Evolutionary conservation across 805 yeast genomes (phyloP).

Genomic region (Priceomyces medius): DNA sequence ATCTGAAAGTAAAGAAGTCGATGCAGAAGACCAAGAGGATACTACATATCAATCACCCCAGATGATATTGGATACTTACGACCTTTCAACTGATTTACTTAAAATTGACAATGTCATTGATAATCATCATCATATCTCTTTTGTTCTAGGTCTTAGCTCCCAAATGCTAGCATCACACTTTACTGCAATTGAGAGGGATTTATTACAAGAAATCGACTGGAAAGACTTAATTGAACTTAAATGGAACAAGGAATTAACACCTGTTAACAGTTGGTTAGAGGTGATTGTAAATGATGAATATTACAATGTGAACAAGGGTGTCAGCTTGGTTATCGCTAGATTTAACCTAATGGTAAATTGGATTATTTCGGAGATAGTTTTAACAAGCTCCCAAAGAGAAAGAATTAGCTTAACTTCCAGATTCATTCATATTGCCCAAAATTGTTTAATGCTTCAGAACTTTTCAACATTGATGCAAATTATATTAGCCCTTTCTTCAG

Average conservation of each 20-base stretch:
- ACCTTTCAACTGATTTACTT: slow-evolving; percentile 26
- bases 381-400: slow-evolving; percentile 60
- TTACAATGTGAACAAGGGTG: slow-evolving; percentile 57
- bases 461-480: slow-evolving; percentile 87
- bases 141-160: slow-evolving; percentile 72
- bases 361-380: slow-evolving; percentile 82
- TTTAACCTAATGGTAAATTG: slow-evolving; percentile 89
- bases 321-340: slow-evolving; percentile 77
- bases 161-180: slow-evolving; percentile 71
- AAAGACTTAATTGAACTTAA: slow-evolving; percentile 74
- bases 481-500: slow-evolving; percentile 73
- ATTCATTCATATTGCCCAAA: slow-evolving; percentile 81
- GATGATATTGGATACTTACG: slow-evolving; percentile 30
- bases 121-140: slow-evolving; percentile 69
- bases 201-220: slow-evolving; percentile 87
- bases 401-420: slow-evolving; percentile 74
- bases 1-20: too few relatives aligned
- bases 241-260: slow-evolving; percentile 66
- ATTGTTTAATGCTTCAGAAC: slow-evolving; percentile 71
- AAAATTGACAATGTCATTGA: slow-evolving; percentile 43
- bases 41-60: slow-evolving; percentile 1
- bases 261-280: slow-evolving; percentile 82
- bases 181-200: slow-evolving; percentile 83
- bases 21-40: not conserved
- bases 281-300: slow-evolving; percentile 57